Conservation (phyloP, 1,284 basidiomycete genomes). For the Papiliotrema laurentii region DNA sequence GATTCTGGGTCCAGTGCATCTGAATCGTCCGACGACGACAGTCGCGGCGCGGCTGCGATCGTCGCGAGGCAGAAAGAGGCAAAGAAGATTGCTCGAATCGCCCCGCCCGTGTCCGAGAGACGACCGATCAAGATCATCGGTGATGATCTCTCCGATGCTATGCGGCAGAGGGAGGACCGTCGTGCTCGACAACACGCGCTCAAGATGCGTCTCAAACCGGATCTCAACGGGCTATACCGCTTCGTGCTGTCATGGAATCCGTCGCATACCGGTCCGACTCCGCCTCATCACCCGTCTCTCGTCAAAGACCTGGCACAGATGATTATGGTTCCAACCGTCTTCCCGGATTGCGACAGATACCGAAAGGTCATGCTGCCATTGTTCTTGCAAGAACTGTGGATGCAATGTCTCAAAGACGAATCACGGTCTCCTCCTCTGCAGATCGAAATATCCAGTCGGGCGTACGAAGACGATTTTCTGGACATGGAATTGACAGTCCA, state of each 20-base stretch:
- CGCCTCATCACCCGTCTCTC: slow-evolving; percentile 54
- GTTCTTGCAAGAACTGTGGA: slow-evolving; percentile 88
- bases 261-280: slow-evolving; percentile 58
- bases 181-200: slow-evolving; percentile 62
- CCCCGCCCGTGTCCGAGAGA: slow-evolving; percentile 57
- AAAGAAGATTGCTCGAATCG: slow-evolving; percentile 30
- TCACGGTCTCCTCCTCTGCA: slow-evolving; percentile 59
- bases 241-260: slow-evolving; percentile 86
- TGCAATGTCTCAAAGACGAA: slow-evolving; percentile 74
- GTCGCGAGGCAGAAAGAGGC: slow-evolving; percentile 62
- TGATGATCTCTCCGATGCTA: slow-evolving; percentile 47
- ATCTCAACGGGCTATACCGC: slow-evolving; percentile 73
- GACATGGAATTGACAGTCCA: slow-evolving; percentile 43
- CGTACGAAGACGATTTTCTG: slow-evolving; percentile 45
- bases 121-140: slow-evolving; percentile 65
- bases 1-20: slow-evolving; percentile 41
- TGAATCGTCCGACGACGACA: slow-evolving; percentile 54
- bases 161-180: slow-evolving; percentile 49
- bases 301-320: slow-evolving; percentile 43
- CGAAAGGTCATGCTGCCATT: slow-evolving; percentile 75
- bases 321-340: slow-evolving; percentile 60
- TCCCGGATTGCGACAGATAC: slow-evolving; percentile 66
- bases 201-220: slow-evolving; percentile 71
- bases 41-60: slow-evolving; percentile 58
- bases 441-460: slow-evolving; percentile 60